Evolutionary conservation across 805 yeast species (phyloP).

Genomic region (Saturnispora galanensis): DNA sequence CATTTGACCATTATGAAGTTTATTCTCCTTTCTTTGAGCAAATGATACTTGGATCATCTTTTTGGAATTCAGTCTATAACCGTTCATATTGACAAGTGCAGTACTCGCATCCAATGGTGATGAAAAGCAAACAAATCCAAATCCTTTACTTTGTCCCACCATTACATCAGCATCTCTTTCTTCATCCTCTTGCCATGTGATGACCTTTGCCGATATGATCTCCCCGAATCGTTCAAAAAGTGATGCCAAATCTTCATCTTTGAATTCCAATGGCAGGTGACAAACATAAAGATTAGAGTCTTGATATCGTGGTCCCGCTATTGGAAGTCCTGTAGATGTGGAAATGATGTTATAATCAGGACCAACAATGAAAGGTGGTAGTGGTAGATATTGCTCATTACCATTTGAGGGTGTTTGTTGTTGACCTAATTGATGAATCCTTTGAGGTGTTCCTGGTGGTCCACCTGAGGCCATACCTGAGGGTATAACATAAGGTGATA

Average conservation of each 20-base stretch:
- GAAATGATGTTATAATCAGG: constrained; percentile 23
- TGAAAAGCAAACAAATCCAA: constrained; percentile 73
- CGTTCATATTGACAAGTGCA: constrained; percentile 59
- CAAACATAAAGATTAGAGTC: constrained; percentile 69
- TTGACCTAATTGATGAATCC: background rate
- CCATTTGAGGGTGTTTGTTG: background rate
- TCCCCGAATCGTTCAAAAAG: constrained; percentile 40
- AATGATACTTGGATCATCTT: constrained; percentile 44
- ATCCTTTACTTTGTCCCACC: constrained; percentile 50
- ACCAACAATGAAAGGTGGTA: constrained; percentile 20
- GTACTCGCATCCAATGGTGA: constrained; percentile 54
- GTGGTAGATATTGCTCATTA: too few species aligned
- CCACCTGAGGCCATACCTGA: too few species aligned
- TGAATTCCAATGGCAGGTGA: constrained; percentile 45
- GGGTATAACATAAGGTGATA: background rate
- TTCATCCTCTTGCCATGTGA: constrained; percentile 36
- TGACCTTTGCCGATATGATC: constrained; percentile 46
- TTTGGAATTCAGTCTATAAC: constrained; percentile 30
- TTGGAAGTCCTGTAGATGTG: constrained; percentile 28
- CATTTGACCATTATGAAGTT: constrained; percentile 27
- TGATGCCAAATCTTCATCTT: constrained; percentile 40
- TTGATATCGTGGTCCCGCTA: constrained; percentile 42
- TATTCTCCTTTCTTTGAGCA: constrained; percentile 64
- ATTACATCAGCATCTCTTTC: constrained; percentile 3
- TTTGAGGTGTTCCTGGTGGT: background rate